phyloP scores from a whole-genome alignment of 139 green algal species.

The Yamagishiella unicocca region DNA sequence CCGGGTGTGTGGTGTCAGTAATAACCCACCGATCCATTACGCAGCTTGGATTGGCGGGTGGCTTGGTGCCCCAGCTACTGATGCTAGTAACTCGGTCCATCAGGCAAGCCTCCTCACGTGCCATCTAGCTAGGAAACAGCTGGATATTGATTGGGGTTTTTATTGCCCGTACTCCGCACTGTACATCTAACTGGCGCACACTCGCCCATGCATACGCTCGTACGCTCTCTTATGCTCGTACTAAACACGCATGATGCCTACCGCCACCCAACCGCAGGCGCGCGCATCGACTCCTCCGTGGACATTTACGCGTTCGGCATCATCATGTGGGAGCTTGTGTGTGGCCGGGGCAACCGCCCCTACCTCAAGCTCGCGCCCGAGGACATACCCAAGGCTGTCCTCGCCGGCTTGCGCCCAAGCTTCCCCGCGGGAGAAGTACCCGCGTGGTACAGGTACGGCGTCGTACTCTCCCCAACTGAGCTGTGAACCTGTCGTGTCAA shows the following conservation, averaged over 20 bases:
- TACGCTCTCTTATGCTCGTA: background rate
- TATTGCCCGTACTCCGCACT: background rate
- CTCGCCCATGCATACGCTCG: background rate
- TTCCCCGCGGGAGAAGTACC: background rate
- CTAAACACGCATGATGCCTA: background rate
- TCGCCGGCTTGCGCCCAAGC: background rate
- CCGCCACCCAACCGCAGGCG: background rate
- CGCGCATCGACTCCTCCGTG: constrained; percentile 5
- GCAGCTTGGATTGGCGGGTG: background rate
- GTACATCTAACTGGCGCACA: background rate
- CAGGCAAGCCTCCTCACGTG: background rate
- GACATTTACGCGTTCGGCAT: constrained; percentile 5
- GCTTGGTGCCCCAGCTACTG: background rate
- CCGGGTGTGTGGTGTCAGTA: too few relatives aligned
- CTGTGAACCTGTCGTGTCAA: too few relatives aligned
- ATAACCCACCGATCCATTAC: too few relatives aligned
- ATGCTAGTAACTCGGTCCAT: background rate
- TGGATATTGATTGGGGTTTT: background rate
- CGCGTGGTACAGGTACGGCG: background rate
- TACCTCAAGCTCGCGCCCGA: background rate
- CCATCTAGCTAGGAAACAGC: background rate
- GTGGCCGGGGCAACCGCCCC: background rate
- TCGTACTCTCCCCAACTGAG: too few relatives aligned
- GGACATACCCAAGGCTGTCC: background rate
- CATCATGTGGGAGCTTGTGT: constrained; percentile 33